phyloP scores from a whole-genome alignment of 225 moss, liverwort and hornwort genomes.

The Marchantia paleacea region DNA sequence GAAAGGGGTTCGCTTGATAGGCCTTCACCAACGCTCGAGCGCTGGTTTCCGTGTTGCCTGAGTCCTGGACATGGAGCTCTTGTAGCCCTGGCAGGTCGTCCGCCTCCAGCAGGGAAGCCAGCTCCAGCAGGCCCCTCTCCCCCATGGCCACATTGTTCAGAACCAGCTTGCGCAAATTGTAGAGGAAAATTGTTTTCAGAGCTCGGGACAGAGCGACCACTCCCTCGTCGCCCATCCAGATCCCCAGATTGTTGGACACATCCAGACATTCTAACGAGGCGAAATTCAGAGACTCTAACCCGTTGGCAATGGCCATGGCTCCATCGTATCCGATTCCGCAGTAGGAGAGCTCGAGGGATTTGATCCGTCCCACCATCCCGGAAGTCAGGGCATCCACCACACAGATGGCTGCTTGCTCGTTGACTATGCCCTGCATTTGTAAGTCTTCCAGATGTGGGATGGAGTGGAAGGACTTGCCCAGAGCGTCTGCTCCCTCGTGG shows the following conservation, averaged over 20 bases:
- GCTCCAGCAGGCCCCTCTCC: neutral
- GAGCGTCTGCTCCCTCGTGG: neutral
- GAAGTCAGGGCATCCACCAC: neutral
- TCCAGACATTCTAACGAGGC: neutral
- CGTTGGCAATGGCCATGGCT: conserved; percentile 3
- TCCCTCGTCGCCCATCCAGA: neutral
- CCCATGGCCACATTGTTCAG: neutral
- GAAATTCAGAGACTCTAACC: conserved; percentile 6
- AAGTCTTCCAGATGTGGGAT: conserved; percentile 2
- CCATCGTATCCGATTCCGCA: conserved; percentile 6
- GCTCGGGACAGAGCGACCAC: neutral
- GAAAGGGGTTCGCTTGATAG: neutral
- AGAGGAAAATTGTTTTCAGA: neutral
- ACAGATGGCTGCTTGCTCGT: neutral
- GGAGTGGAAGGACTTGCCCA: neutral
- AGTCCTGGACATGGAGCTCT: neutral
- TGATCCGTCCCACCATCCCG: neutral
- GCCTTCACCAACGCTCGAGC: neutral
- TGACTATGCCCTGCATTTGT: neutral
- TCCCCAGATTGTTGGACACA: neutral
- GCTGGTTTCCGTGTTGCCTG: neutral
- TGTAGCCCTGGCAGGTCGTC: neutral
- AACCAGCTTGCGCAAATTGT: neutral
- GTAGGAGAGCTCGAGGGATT: neutral
- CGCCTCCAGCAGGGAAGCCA: neutral